A percentile compares a stretch with the other conserved stretches of the same genome.
phyloP scores from a whole-genome alignment of 495 filamentous ascomycete genomes.

The Penicillium paxilli region DNA sequence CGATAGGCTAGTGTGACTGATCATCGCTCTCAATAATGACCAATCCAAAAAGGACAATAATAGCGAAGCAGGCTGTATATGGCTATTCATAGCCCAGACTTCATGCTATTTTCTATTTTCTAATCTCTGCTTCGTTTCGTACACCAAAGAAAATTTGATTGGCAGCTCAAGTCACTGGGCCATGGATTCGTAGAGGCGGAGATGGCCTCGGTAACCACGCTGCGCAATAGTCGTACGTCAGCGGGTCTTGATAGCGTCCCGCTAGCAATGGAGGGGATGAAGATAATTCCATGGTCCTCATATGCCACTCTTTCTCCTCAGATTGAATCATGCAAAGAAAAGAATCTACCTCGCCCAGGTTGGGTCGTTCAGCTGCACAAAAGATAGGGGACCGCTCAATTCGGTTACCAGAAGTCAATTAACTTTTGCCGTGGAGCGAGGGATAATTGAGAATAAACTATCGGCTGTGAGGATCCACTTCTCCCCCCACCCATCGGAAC shows the following conservation, averaged over 20 bases:
- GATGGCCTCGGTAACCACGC: neutral
- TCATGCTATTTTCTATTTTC: neutral
- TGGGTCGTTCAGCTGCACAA: neutral
- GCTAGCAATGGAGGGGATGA: neutral
- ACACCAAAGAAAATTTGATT: neutral
- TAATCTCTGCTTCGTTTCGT: neutral
- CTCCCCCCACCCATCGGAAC: neutral
- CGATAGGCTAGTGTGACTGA: neutral
- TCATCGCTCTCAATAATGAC: neutral
- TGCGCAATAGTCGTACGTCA: constrained; percentile 1
- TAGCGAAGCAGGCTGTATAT: neutral
- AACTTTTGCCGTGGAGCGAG: neutral
- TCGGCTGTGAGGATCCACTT: neutral
- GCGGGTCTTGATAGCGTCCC: neutral
- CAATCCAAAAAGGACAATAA: neutral
- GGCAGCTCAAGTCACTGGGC: neutral
- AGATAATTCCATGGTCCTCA: neutral
- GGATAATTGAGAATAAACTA: neutral
- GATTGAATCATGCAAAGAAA: neutral
- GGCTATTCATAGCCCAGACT: neutral
- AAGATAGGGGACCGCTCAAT: neutral
- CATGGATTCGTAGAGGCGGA: neutral
- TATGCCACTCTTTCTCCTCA: neutral
- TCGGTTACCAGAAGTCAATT: neutral
- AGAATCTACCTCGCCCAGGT: neutral